Evolutionary conservation across 2,329 filamentous ascomycete genomes (phyloP).

Genomic region (Botrytis fragariae): DNA sequence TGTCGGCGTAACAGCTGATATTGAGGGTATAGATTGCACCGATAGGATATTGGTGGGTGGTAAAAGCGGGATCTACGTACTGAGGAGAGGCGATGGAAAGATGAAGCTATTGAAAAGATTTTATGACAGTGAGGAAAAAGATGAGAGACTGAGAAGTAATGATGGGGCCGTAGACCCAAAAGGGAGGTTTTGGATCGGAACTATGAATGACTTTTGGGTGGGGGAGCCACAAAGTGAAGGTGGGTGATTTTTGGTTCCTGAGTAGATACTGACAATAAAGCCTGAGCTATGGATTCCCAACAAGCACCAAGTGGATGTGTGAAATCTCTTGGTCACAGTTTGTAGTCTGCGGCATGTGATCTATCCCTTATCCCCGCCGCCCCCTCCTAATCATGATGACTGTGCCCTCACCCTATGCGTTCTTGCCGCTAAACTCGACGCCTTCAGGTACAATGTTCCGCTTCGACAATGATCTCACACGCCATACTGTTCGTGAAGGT

Average conservation of each 20-base stretch:
- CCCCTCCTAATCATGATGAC: background rate
- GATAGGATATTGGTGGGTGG: slow-evolving; percentile 73
- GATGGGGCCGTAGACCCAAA: slow-evolving; percentile 79
- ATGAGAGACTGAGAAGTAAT: slow-evolving; percentile 62
- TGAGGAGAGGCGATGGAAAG: slow-evolving; percentile 59
- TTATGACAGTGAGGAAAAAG: slow-evolving; percentile 37
- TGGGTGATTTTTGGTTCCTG: slow-evolving; percentile 24
- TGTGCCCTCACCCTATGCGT: background rate
- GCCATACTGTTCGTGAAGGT: slow-evolving; percentile 58
- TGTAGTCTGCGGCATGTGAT: background rate
- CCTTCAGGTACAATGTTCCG: slow-evolving; percentile 66
- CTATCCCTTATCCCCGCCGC: no score
- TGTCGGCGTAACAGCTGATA: slow-evolving; percentile 72
- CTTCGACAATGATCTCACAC: slow-evolving; percentile 60
- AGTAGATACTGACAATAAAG: background rate
- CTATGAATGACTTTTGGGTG: slow-evolving; percentile 73
- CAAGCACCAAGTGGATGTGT: background rate
- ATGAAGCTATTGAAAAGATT: slow-evolving; percentile 56
- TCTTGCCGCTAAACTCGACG: background rate
- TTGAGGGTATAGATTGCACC: slow-evolving; percentile 59
- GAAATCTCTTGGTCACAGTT: background rate
- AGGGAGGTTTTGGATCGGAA: slow-evolving; percentile 81
- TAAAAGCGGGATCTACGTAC: slow-evolving; percentile 78
- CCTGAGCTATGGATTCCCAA: background rate
- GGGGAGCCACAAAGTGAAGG: slow-evolving; percentile 40